Base-by-base conservation (phyloP, 2,329 filamentous ascomycete species). In the Xylariaceae sp. region DNA sequence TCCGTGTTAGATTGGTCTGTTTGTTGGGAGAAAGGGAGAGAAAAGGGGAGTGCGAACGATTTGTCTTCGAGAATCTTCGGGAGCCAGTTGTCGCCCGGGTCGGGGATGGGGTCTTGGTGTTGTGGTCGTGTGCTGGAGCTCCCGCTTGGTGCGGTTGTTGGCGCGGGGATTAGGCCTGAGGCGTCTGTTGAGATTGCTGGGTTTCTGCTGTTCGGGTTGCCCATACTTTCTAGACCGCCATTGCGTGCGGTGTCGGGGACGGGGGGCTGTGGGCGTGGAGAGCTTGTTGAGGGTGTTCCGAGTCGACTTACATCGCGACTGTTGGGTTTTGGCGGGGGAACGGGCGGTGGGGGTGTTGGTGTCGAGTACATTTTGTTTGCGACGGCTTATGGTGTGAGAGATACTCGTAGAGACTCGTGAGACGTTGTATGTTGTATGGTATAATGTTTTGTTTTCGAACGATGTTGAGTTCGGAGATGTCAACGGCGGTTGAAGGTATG, bases 61-160 rank as follows among this genome's bases (percentile, higher is more conserved):
- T 94, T 95, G 69, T 94, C 89, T 69, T 89, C 83, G 1, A 97
- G 76, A 10, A 85, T 77, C 61, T 84, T 82, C 1, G 92, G 92
- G 2, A 96, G 79, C 92, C 92, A 96, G 63, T 86, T 82, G 55
- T 89, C 85, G 17, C 86, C 84, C 0, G 84, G 84, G 65, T 87
- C 85, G 2, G 79, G 75, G 47, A 79, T 75, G 1, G 73, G 69
- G 13, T 76, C 63, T 61, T 56, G 58, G 44, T 59, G 59, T 64
- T 53, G 53, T 59, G 56, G 37, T 30, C 23, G 23, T 30, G 23
- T 4, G 23, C 23, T 30, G 23, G 4, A 5, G 50, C 23, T 45
- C 39, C 51, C 54, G 39, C 54, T 30, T 2, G 53, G 42, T 13
- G 51, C 35, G 56, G 35, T 58, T 51, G 57, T 57, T 23, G 65